phyloP scores from a whole-genome alignment of 2,329 filamentous ascomycete genomes.

The Trichocomaceae sp. region DNA sequence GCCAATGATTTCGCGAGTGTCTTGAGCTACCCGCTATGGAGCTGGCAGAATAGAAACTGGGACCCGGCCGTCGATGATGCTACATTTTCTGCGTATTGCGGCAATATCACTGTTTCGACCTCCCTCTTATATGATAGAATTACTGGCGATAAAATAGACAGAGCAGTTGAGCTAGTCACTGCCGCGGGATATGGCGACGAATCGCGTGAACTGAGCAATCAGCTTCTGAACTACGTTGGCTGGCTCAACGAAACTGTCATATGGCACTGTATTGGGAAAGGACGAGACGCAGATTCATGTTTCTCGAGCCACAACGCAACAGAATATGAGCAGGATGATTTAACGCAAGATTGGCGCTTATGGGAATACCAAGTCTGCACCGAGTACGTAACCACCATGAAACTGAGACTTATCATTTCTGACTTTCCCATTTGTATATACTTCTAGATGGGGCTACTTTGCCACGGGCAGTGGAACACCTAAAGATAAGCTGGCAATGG shows the following conservation, averaged over 20 bases:
- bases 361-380: slow-evolving; percentile 56
- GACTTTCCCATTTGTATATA: neutral
- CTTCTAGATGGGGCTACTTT: slow-evolving; percentile 65
- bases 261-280: slow-evolving; percentile 30
- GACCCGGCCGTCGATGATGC: slow-evolving; percentile 48
- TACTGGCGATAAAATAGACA: slow-evolving; percentile 28
- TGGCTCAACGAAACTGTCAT: slow-evolving; percentile 46
- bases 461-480: slow-evolving; percentile 67
- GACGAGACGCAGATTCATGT: slow-evolving; percentile 45
- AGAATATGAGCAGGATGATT: slow-evolving; percentile 40
- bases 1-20: slow-evolving; percentile 49
- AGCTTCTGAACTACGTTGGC: slow-evolving; percentile 52
- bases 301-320: slow-evolving; percentile 45
- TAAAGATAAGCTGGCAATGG: slow-evolving; percentile 55
- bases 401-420: neutral
- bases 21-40: slow-evolving; percentile 37
- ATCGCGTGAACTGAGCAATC: slow-evolving; percentile 39
- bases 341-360: slow-evolving; percentile 40
- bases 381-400: slow-evolving; percentile 23
- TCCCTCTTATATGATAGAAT: slow-evolving; percentile 37
- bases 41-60: slow-evolving; percentile 55
- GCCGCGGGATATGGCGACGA: slow-evolving; percentile 42
- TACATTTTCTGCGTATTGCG: slow-evolving; percentile 49
- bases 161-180: slow-evolving; percentile 40
- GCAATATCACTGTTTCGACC: slow-evolving; percentile 49